Base-by-base conservation (phyloP, 2,329 filamentous ascomycete species). In the Pseudocercospora eumusae region DNA sequence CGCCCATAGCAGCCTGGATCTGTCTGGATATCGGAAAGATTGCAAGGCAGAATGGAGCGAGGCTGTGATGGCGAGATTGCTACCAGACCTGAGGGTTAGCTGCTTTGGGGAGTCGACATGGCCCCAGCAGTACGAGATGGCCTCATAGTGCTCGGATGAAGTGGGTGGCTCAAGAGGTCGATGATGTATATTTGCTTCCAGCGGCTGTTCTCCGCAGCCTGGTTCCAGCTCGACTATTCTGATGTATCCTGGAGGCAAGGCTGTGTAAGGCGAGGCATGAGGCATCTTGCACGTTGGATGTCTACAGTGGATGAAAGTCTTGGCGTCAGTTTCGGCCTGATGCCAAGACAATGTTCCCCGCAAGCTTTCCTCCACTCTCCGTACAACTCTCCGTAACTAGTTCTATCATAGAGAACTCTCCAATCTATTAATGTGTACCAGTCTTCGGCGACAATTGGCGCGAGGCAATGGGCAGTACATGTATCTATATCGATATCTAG, bases 61-160 rank as follows among this genome's bases (percentile, higher is more conserved):
- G 10, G 50, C 50, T 27, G 59, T 61, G 4, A 61, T 21, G 7
- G 8, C 1, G 25, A 61, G 18, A 2, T 8, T 18, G 7, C n/a
- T 21, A 18, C 53, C 42, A 11, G 23, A 18, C 18, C 20, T 40
- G 15, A 61, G 11, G 25, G 44, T 40, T 7, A 61, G 15, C 4
- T 9, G 45, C 25, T 52, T 28, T 11, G 44, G 25, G 10, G 52
- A 36, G 3, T 50, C 21, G 9, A 52, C 28, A 23, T 15, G 20
- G 4, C 59, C 44, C 59, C 59, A 61, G 23, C 59, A 61, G 45
- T 61, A 61, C 6, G 59, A 61, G 11, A 61, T 57, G n/a, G 59
- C 59, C 31, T 61, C 59, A 28, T 52, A 61, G 21, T 8, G 7
- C 5, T 1, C 5, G 18, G 23, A 25, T 5, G 4, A 5, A 23